phyloP scores from a whole-genome alignment of 345 rosid genomes.

The Angophora floribunda region DNA sequence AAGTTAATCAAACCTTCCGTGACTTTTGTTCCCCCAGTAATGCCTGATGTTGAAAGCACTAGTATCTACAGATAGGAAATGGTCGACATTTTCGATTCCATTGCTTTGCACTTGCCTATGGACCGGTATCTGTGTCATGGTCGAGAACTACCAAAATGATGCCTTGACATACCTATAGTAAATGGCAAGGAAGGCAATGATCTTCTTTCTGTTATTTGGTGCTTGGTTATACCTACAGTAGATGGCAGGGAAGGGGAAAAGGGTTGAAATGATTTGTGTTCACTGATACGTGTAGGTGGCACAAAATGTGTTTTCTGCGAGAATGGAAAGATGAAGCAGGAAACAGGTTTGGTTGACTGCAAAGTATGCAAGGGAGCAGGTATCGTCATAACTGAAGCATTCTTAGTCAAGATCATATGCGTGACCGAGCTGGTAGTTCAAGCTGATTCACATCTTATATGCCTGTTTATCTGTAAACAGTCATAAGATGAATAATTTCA shows the following conservation, averaged over 20 bases:
- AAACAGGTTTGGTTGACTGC: slow-evolving; percentile 59
- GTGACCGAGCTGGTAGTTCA: not conserved
- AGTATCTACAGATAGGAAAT: not conserved
- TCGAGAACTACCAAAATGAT: not conserved
- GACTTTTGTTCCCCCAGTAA: not conserved
- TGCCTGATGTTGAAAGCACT: not conserved
- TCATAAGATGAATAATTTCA: not conserved
- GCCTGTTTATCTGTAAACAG: not conserved
- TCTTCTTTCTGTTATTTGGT: not conserved
- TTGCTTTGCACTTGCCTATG: not conserved
- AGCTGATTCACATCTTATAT: not conserved
- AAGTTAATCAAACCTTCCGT: not conserved
- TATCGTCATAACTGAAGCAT: slow-evolving; percentile 1
- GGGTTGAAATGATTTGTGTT: not conserved
- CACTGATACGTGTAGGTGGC: slow-evolving; percentile 41
- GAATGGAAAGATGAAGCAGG: slow-evolving; percentile 84
- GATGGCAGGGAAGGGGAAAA: not conserved
- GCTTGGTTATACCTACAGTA: not conserved
- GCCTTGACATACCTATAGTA: not conserved
- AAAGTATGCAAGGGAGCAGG: slow-evolving; percentile 96
- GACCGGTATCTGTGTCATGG: not conserved
- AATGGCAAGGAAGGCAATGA: not conserved
- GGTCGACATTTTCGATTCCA: not conserved
- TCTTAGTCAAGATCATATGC: not conserved
- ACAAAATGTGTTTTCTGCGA: slow-evolving; percentile 84